Percentiles rank a stretch among this genome's conserved stretches.
Evolutionary conservation across 2,329 filamentous ascomycete genomes (phyloP).

Genomic region (Cadophora gregata): DNA sequence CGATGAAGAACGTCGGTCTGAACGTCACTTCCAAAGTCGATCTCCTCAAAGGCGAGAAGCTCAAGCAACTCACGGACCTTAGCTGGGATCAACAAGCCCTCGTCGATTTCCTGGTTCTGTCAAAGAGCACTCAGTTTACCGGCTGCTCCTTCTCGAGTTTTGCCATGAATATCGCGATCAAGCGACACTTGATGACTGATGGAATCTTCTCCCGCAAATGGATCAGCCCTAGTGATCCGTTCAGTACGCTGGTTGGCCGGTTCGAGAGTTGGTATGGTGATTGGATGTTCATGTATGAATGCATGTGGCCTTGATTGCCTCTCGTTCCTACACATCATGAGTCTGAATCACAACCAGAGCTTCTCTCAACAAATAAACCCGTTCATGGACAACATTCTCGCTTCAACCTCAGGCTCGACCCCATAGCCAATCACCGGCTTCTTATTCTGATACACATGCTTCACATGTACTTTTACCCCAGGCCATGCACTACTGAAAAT

Average conservation of each 20-base stretch:
- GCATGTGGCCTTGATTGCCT: constrained; percentile 40
- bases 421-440: not conserved
- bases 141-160: constrained; percentile 57
- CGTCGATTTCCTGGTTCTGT: constrained; percentile 57
- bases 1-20: constrained; percentile 44
- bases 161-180: constrained; percentile 54
- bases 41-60: constrained; percentile 49
- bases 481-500: not conserved
- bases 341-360: too few species aligned
- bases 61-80: constrained; percentile 45
- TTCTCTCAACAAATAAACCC: not conserved
- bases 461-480: not conserved
- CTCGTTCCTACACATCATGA: not conserved
- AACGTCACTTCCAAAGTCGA: constrained; percentile 52
- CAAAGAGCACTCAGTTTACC: constrained; percentile 50
- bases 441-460: not conserved
- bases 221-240: constrained; percentile 50
- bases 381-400: not conserved
- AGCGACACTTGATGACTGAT: constrained; percentile 50
- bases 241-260: constrained; percentile 51
- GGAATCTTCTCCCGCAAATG: constrained; percentile 48
- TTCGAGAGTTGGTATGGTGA: constrained; percentile 55
- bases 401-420: not conserved
- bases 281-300: constrained; percentile 53
- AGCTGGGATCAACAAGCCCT: constrained; percentile 57